Percentiles rank a stretch among this genome's conserved stretches.
phyloP scores from a whole-genome alignment of 75 land plant species.

The Selaginella tamariscina region DNA sequence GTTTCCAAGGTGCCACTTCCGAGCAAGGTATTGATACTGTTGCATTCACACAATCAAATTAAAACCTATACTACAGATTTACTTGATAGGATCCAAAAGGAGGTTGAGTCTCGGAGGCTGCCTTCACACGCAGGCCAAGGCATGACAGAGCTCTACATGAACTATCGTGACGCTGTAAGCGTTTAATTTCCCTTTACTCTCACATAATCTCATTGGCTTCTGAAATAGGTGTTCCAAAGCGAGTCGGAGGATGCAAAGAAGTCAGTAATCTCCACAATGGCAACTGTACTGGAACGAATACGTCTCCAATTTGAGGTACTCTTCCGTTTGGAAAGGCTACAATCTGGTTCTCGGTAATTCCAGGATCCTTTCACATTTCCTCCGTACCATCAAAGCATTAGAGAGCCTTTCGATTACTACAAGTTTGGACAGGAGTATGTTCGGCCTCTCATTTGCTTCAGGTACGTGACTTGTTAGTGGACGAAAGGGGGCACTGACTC shows the following conservation, averaged over 20 bases:
- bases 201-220: neutral
- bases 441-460: conserved; percentile 76
- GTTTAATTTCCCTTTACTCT: neutral
- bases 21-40: neutral
- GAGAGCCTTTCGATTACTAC: conserved; percentile 96
- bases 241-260: conserved; percentile 47
- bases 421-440: conserved; percentile 91
- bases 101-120: conserved; percentile 51
- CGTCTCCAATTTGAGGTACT: conserved; percentile 72
- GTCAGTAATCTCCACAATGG: conserved; percentile 55
- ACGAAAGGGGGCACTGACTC: neutral
- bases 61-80: conserved; percentile 34
- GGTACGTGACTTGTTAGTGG: conserved; percentile 22
- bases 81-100: conserved; percentile 40
- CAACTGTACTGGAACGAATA: conserved; percentile 66
- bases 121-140: conserved; percentile 46
- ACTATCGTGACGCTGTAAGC: conserved; percentile 77
- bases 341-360: neutral
- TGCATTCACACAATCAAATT: neutral
- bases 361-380: conserved; percentile 81
- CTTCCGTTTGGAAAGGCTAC: neutral
- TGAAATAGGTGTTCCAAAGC: conserved; percentile 53
- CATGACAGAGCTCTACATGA: conserved; percentile 73
- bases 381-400: conserved; percentile 55
- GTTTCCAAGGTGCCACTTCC: neutral